phyloP scores from a whole-genome alignment of 2,329 filamentous ascomycete genomes.

The Colletotrichum lini region DNA sequence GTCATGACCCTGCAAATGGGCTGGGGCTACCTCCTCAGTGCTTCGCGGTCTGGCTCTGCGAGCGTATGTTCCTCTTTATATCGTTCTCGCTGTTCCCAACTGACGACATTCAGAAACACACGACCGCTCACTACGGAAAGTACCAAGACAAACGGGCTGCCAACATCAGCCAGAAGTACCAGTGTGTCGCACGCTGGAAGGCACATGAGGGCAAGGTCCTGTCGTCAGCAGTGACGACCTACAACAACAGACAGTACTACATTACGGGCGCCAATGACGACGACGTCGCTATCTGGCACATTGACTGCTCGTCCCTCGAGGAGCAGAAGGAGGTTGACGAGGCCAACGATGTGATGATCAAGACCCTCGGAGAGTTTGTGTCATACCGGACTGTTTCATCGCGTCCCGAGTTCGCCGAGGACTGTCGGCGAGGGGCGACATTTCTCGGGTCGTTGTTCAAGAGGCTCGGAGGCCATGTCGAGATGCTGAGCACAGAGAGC shows the following conservation, averaged over 20 bases:
- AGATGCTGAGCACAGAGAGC: slow-evolving; percentile 88
- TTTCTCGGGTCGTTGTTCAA: slow-evolving; percentile 93
- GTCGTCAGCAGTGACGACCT: slow-evolving; percentile 81
- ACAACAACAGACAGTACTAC: slow-evolving; percentile 83
- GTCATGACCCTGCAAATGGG: slow-evolving; percentile 90
- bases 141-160: slow-evolving; percentile 64
- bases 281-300: slow-evolving; percentile 89
- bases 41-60: slow-evolving; percentile 88
- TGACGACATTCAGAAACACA: slow-evolving; percentile 70
- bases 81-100: not conserved
- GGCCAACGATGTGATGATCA: slow-evolving; percentile 72
- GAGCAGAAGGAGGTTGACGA: slow-evolving; percentile 51
- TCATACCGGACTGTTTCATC: slow-evolving; percentile 94
- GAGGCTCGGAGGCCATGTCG: slow-evolving; percentile 88
- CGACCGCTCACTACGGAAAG: slow-evolving; percentile 74
- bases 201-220: slow-evolving; percentile 91
- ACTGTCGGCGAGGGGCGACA: slow-evolving; percentile 92
- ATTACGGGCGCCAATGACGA: slow-evolving; percentile 96
- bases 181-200: slow-evolving; percentile 82
- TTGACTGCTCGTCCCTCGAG: slow-evolving; percentile 54
- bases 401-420: slow-evolving; percentile 86
- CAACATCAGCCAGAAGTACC: slow-evolving; percentile 83
- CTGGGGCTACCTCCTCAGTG: slow-evolving; percentile 88
- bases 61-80: slow-evolving; percentile 70
- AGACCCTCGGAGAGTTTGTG: slow-evolving; percentile 86